phyloP scores from a whole-genome alignment of 495 filamentous ascomycete genomes.

The Hyphodiscus hymeniophilus region DNA sequence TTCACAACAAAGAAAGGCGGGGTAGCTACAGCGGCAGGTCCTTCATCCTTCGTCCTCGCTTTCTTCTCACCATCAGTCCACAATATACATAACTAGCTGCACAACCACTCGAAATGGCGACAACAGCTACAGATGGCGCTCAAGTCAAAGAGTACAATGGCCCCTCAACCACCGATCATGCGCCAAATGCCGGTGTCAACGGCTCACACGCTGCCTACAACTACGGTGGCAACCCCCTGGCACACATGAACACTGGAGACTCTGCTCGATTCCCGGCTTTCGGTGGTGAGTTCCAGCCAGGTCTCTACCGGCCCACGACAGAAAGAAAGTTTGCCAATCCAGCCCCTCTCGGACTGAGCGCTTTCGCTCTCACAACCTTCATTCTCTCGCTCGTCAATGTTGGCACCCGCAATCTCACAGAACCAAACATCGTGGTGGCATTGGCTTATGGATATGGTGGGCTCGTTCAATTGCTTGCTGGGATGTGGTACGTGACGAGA shows the following conservation, averaged over 20 bases:
- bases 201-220: conserved; percentile 24
- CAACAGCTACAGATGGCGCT: background rate
- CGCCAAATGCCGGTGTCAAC: conserved; percentile 16
- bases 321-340: conserved; percentile 81
- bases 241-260: conserved; percentile 55
- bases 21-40: conserved; percentile 9
- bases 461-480: conserved; percentile 83
- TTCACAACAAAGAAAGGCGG: conserved; percentile 1
- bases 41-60: too few species aligned
- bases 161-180: conserved; percentile 1
- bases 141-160: conserved; percentile 7
- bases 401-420: conserved; percentile 46
- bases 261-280: conserved; percentile 65
- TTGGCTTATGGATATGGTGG: conserved; percentile 77
- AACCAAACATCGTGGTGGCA: conserved; percentile 61
- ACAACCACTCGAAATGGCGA: conserved; percentile 1
- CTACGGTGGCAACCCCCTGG: conserved; percentile 62
- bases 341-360: conserved; percentile 75
- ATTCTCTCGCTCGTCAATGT: conserved; percentile 84
- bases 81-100: too few species aligned
- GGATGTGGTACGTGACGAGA: conserved; percentile 48
- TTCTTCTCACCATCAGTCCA: too few species aligned
- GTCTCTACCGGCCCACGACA: conserved; percentile 67
- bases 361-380: conserved; percentile 95
- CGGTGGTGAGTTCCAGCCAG: conserved; percentile 94